phyloP scores from a whole-genome alignment of 768 basidiomycete genomes.

The Leccinum olivaceopallidum region DNA sequence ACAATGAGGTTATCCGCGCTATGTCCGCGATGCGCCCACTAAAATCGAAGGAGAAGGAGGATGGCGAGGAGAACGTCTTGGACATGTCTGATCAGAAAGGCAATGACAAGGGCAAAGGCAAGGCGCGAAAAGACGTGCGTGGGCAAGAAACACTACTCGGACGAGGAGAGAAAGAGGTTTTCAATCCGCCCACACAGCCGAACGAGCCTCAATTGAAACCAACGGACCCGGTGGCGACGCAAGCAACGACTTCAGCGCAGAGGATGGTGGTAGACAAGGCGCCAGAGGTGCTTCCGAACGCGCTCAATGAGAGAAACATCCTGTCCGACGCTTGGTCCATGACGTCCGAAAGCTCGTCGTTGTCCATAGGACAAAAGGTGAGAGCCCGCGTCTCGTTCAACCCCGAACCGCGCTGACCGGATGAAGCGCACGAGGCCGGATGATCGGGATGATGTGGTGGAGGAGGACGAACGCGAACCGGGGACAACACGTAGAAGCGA shows the following conservation, averaged over 20 bases:
- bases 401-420: neutral
- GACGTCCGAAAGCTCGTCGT: neutral
- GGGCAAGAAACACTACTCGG: neutral
- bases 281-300: neutral
- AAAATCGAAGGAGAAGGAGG: neutral
- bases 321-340: neutral
- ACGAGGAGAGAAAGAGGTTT: neutral
- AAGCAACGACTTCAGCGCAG: neutral
- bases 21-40: neutral
- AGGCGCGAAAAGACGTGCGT: neutral
- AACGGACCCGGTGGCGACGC: neutral
- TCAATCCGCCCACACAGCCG: neutral
- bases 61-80: neutral
- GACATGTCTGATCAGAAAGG: conserved; percentile 41
- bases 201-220: neutral
- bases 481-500: neutral
- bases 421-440: neutral
- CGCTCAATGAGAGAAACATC: neutral
- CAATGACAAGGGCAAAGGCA: too few species aligned
- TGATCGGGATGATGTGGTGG: neutral
- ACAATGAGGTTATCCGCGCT: neutral
- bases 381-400: neutral
- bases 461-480: neutral
- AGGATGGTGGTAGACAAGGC: neutral
- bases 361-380: neutral